Conservation (phyloP, 2,329 filamentous ascomycete genomes). For the Trichoderma harzianum region DNA sequence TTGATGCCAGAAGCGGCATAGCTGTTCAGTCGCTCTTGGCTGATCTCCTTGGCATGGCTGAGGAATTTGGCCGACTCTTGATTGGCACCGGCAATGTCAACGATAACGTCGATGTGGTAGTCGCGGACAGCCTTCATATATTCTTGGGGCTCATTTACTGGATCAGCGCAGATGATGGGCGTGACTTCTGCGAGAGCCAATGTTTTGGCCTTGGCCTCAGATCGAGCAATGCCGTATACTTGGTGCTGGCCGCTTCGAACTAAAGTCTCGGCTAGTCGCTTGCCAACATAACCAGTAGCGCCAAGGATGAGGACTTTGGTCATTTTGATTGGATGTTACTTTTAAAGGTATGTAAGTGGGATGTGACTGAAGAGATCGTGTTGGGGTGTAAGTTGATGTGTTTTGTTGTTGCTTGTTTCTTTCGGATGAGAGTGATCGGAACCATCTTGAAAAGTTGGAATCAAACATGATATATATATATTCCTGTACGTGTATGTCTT, state of each 20-base stretch:
- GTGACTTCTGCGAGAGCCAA: conserved; percentile 18
- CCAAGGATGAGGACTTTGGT: conserved; percentile 19
- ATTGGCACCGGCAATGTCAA: conserved; percentile 15
- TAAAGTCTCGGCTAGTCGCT: conserved; percentile 9
- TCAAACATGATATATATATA: background rate
- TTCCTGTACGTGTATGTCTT: background rate
- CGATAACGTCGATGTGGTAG: conserved; percentile 16
- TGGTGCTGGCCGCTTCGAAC: conserved; percentile 18
- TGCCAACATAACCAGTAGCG: conserved; percentile 20
- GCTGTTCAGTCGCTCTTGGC: conserved; percentile 10
- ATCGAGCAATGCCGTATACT: conserved; percentile 18
- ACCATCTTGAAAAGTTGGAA: background rate
- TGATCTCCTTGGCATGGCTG: conserved; percentile 9
- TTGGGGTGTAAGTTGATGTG: background rate
- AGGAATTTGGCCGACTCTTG: conserved; percentile 18
- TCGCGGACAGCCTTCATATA: conserved; percentile 15
- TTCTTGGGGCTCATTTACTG: conserved; percentile 8
- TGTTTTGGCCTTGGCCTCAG: conserved; percentile 14
- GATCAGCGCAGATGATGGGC: conserved; percentile 18
- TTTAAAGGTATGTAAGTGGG: background rate
- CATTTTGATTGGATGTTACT: background rate
- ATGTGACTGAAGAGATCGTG: background rate
- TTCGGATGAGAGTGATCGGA: background rate
- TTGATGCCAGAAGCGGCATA: conserved; percentile 9
- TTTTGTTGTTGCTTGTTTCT: background rate